Evolutionary conservation across 129 eudicot genomes (phyloP), one percentile per base, ranked within the genome.

Genomic region (Chrysanthemum makinoi): DNA sequence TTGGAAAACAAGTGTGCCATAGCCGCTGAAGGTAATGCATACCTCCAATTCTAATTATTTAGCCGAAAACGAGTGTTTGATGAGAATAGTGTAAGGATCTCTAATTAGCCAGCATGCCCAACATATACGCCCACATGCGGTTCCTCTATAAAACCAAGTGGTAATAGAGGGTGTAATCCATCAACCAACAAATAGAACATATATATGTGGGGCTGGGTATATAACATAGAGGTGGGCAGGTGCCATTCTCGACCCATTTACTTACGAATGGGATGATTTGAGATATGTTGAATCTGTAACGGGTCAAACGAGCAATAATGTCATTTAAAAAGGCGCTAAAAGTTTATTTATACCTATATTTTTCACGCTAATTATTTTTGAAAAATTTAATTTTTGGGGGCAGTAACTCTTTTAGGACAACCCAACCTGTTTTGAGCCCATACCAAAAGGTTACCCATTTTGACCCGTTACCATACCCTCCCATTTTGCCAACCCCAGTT

Each of bases 1-100:
- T 79, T 91, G 61, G 98, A 91, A 81, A 87, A 89, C 65, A 81
- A 86, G 72, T 91, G 98, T 69, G 86, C 98, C 20, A 89, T 91
- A 39, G 89, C 98, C 72, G 93, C 94, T 35, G 87, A 86, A 89
- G 96, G 98, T 91, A 86, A 68, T 49, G 16, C 18, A 43, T 39
- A 26, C 62, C 47, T 62, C 50, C 8, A 17, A 12, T 73, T 47
- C 35, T 72, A n/a, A 49, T 28, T 7, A 11, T 61, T 28, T 6
- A 48, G 62, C 51, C 18, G 4, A 47, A 72, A 44, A 9, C 48
- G n/a, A 19, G 62, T 72, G 6, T 14, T 59, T 18, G 24, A 47
- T 46, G 35, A 15, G 46, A 70, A 13, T 39, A 39, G 46, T 39
- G 46, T 39, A 1, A 39, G 46, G 46, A 39, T 39, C 46, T 39